Evolutionary conservation across 139 green algal genomes (phyloP).

Genomic region (Marvania coccoides): DNA sequence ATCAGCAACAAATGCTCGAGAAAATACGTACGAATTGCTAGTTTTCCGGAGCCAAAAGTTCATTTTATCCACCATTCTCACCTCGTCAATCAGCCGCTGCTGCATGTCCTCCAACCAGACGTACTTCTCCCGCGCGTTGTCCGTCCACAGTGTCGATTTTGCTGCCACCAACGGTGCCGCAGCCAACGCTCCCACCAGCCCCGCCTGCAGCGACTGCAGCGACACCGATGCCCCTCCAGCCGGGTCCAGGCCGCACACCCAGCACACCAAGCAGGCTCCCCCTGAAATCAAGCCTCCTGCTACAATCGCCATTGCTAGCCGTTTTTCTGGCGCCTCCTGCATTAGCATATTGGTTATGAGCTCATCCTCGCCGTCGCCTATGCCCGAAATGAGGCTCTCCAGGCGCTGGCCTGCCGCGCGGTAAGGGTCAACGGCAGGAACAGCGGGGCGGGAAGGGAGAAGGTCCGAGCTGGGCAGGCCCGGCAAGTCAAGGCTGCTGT

Average conservation of each 20-base stretch:
- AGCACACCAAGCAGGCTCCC: conserved; percentile 2
- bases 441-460: no score
- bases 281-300: neutral
- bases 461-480: no score
- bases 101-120: conserved; percentile 25
- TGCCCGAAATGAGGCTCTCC: conserved; percentile 8
- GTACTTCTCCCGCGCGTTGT: conserved; percentile 8
- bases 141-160: conserved; percentile 17
- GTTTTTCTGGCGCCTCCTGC: conserved; percentile 6
- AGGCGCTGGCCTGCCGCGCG: conserved; percentile 7
- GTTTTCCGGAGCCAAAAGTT: no score
- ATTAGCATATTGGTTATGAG: conserved; percentile 10
- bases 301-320: conserved; percentile 5
- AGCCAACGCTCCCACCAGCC: neutral
- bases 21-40: no score
- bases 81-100: conserved; percentile 1
- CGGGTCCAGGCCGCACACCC: conserved; percentile 15
- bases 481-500: no score
- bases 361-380: conserved; percentile 29
- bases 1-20: no score
- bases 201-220: neutral
- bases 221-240: conserved; percentile 20
- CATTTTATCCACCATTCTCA: no score
- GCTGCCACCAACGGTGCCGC: conserved; percentile 13
- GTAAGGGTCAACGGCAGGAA: conserved; percentile 5